Conservation (phyloP, 1,284 basidiomycete genomes). For the Sutorius eximius region DNA sequence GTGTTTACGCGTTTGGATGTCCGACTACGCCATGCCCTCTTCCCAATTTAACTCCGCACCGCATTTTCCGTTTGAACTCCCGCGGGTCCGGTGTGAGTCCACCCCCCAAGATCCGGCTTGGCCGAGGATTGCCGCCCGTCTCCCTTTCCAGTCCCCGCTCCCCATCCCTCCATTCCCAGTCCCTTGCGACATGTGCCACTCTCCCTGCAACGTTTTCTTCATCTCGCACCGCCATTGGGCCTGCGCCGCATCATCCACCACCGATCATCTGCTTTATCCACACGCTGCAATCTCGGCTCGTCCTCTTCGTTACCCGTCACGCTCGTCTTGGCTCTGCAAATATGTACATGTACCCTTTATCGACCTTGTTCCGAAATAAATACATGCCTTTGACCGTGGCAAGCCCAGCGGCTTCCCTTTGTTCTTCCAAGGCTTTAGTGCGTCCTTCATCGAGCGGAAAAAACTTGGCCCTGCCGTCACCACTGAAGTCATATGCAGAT, state of each 20-base stretch:
- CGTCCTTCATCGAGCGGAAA: slow-evolving; percentile 21
- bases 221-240: slow-evolving; percentile 27
- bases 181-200: slow-evolving; percentile 23
- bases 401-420: slow-evolving; percentile 8
- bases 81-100: slow-evolving; percentile 29
- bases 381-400: slow-evolving; percentile 4
- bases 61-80: slow-evolving; percentile 19
- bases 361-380: slow-evolving; percentile 16
- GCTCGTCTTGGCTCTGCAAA: slow-evolving; percentile 16
- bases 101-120: slow-evolving; percentile 29
- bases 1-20: slow-evolving; percentile 14
- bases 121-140: slow-evolving; percentile 25
- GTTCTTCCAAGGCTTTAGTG: slow-evolving; percentile 28
- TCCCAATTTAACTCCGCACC: slow-evolving; percentile 27
- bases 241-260: slow-evolving; percentile 29
- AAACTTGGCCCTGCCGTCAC: slow-evolving; percentile 25
- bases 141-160: slow-evolving; percentile 1
- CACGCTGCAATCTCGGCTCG: slow-evolving; percentile 30
- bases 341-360: slow-evolving; percentile 25
- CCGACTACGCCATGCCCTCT: slow-evolving; percentile 17
- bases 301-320: slow-evolving; percentile 22
- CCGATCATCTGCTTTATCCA: slow-evolving; percentile 24
- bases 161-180: neutral
- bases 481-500: slow-evolving; percentile 35
- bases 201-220: slow-evolving; percentile 35